These are phyloP conservation scores for Rhododendron molle DNA, from an alignment of 148 eudicot genomes.

Conservation along the genomic window DNA sequence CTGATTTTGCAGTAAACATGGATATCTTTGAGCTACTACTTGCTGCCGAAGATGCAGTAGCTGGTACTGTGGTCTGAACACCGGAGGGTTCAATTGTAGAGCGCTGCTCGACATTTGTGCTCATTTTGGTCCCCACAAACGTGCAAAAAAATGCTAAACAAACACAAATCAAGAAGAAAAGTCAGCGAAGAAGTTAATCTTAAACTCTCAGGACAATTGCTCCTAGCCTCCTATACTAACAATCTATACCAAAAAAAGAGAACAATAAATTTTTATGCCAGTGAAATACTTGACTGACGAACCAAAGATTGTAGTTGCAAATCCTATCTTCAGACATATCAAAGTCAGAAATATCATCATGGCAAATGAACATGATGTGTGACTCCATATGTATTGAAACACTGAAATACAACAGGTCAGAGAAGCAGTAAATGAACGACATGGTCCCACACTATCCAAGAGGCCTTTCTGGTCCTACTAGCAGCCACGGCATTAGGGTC, in stretches of 20 bases:
- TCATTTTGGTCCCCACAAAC: constrained; percentile 31
- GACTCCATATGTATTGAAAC: neutral
- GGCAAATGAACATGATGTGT: neutral
- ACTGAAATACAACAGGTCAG: neutral
- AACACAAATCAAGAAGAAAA: neutral
- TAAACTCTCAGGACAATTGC: neutral
- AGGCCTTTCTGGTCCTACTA: neutral
- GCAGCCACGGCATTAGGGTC: neutral
- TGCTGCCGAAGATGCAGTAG: constrained; percentile 40
- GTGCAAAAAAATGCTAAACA: neutral
- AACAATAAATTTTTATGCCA: neutral
- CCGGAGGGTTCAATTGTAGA: constrained; percentile 19
- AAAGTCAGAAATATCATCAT: neutral
- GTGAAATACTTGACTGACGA: neutral
- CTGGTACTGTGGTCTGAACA: constrained; percentile 24
- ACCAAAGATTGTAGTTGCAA: neutral
- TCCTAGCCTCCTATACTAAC: neutral
- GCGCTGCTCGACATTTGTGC: constrained; percentile 36
- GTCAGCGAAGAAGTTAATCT: neutral
- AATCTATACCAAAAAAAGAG: neutral
- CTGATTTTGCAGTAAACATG: constrained; percentile 68
- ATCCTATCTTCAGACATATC: neutral
- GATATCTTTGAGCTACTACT: constrained; percentile 49
- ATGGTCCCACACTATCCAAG: neutral
- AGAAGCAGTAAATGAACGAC: neutral